Evolutionary conservation across 345 rosid species (phyloP), one percentile per base, ranked within the genome.

Genomic region (Physaria fendleri): DNA sequence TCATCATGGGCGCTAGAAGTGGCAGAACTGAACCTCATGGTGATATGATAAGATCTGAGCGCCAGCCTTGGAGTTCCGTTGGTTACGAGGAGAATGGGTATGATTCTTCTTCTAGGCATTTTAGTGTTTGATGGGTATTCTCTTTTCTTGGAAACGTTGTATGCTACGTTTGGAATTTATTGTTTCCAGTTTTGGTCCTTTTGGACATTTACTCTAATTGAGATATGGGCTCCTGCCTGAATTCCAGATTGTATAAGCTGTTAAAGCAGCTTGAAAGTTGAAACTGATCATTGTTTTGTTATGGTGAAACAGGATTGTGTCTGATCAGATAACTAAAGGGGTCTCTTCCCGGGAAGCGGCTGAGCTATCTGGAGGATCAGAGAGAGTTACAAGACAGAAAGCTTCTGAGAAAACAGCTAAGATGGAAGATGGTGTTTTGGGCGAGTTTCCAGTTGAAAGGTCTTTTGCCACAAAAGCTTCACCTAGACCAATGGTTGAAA

Each of bases 81-180:
- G 80, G 79, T 48, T 59, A 63, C 13, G 92, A 89, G 71, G 99
- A 83, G 40, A 67, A 73, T 71, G 81, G 92, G 99, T 93, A 77
- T 59, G 44, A 24, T 52, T 22, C 49, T 0, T 43, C 20, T 6
- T 34, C 6, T 34, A 17, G 47, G 24, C 29, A 30, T 29, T 46
- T 57, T 13, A 18, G 15, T 43, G 23, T 22, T 17, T 47, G 40
- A 22, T 20, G 37, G 10, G 54, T 55, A n/a, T n/a, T 29, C 14
- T 40, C 11, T 43, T 13, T 63, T n/a, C 46, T 59, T 22, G 20
- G 20, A 13, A 44, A n/a, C 14, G 15, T 55, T 30, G 24, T 46
- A 27, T 48, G 8, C 33, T 39, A 24, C 40, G 44, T 10, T 49
- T 65, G 17, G 32, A 64, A 16, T 42, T 52, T 64, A 2, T 0